phyloP scores from a whole-genome alignment of 2,329 filamentous ascomycete genomes.

The Ploettnerulaceae sp. region DNA sequence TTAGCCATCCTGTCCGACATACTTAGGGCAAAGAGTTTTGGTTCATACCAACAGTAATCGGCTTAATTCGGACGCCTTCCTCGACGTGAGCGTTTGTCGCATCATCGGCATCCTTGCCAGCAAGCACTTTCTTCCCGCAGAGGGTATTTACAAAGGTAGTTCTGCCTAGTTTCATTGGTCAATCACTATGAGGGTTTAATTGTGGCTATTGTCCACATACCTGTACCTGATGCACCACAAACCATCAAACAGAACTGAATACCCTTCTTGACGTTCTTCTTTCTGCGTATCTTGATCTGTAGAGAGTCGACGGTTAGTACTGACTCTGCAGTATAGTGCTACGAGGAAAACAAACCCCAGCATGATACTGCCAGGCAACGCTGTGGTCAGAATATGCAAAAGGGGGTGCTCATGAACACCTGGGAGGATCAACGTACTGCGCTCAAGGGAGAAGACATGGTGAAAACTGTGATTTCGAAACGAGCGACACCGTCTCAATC shows the following conservation, averaged over 20 bases:
- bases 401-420: conserved; percentile 24
- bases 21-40: conserved; percentile 5
- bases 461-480: conserved; percentile 23
- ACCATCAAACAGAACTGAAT: conserved; percentile 99
- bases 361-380: conserved; percentile 26
- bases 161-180: conserved; percentile 56
- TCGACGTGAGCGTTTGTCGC: conserved; percentile 82
- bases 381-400: conserved; percentile 30
- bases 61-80: conserved; percentile 98
- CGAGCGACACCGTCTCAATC: conserved; percentile 16
- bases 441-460: conserved; percentile 49
- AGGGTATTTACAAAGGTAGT: conserved; percentile 99
- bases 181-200: conserved; percentile 9
- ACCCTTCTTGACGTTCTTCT: conserved; percentile 93
- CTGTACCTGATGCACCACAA: conserved; percentile 96
- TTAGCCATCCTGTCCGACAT: conserved; percentile 29
- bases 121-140: conserved; percentile 87
- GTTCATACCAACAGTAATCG: conserved; percentile 85
- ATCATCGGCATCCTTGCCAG: conserved; percentile 91
- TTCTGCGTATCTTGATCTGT: conserved; percentile 94
- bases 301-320: conserved; percentile 29
- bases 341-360: conserved; percentile 26
- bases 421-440: conserved; percentile 41
- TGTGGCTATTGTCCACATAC: conserved; percentile 48
- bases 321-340: conserved; percentile 16